Base-by-base conservation (phyloP, 2,329 filamentous ascomycete species). In the Hymenotorrendiella dingleyae region DNA sequence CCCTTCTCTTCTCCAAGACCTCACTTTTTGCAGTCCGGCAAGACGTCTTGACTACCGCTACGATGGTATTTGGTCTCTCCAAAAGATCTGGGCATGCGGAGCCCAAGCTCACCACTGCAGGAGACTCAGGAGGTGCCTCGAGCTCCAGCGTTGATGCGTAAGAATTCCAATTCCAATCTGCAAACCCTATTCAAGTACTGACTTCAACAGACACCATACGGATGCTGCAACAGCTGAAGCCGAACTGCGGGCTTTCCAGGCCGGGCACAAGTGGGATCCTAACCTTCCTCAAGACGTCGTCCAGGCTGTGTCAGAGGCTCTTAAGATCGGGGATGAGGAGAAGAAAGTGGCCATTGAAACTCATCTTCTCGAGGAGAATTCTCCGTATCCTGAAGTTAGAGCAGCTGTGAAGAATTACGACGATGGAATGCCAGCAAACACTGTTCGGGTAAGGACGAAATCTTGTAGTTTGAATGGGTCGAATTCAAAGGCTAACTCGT, bases 381-480 rank as follows among this genome's bases (percentile, higher is more conserved):
- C 49, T 2, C 47, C 47, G 16, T 52, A 52, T 26, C 45, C 45
- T 10, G 49, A 52, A 29, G 49, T 52, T 42, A 45, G 48, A 9
- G 78, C 79, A 21, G 78, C 79, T 2, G 79, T 83, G 1, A 69
- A 68, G 37, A 82, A 82, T 56, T 78, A 74, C 50, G 80, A 84
- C 56, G 73, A 82, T 50, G 72, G 78, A 32, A 57, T 81, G 20
- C 79, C 79, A 0, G 80, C 78, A 64, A 82, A 80, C 58, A 84
- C 80, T 0, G 64, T 82, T 16, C 71, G 79, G 32, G 30, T 34
- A 34, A 12, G 30, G 20, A 12, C 10, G 3, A 11, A 17, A 7
- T 4, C 30, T 11, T 19, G 9, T 21, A 6, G 8, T 12, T 2
- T 21, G 11, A 11, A 5, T 11, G 17, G n/a, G 9, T 9, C 10